These are phyloP conservation scores for Prunus kanzakura DNA, from an alignment of 306 rosid species.

Conservation along the genomic window DNA sequence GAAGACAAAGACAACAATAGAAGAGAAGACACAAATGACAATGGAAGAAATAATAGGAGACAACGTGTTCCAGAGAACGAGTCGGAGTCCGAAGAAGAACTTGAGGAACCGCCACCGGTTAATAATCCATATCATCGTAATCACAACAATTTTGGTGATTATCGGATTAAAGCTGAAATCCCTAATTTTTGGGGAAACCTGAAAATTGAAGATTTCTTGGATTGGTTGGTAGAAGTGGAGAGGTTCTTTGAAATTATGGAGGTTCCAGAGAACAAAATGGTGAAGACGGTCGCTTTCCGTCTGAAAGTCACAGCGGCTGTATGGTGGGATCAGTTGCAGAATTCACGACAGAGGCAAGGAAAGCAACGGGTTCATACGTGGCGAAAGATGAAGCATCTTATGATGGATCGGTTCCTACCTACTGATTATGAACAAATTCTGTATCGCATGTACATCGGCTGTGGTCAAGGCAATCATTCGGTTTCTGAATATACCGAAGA, in stretches of 20 bases:
- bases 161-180: not conserved
- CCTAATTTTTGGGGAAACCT: not conserved
- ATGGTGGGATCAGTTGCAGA: not conserved
- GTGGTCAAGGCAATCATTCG: not conserved
- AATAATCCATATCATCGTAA: no score
- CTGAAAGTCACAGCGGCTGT: not conserved
- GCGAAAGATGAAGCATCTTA: not conserved
- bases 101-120: no score
- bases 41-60: no score
- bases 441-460: not conserved
- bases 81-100: no score
- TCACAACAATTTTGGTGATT: not conserved
- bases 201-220: not conserved
- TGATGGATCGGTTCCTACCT: not conserved
- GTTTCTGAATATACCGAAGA: not conserved
- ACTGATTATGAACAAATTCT: not conserved
- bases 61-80: no score
- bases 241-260: not conserved
- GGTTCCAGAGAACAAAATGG: not conserved
- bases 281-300: not conserved
- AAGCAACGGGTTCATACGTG: not conserved
- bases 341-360: not conserved
- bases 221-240: not conserved
- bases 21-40: no score
- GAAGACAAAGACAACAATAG: no score